Evolutionary conservation across 176 grass and related monocot genomes (phyloP), one percentile per base, ranked within the genome.

Genomic region (Aegilops bicornis): DNA sequence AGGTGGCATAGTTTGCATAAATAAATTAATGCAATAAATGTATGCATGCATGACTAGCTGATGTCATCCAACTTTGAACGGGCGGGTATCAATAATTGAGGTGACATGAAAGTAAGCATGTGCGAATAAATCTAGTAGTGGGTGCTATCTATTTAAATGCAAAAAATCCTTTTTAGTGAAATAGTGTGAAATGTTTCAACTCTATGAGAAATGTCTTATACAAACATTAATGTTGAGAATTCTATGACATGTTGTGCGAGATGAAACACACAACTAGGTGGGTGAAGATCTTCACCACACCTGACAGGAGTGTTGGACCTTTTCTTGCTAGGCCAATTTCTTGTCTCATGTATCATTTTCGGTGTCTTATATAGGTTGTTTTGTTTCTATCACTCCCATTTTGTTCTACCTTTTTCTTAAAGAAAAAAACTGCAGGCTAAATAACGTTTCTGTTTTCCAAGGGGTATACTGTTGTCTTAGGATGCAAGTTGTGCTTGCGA

Each of bases 211-310:
- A 40, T n/a, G 31, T 39, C 42, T 40, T 58, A 76, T 30, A 58
- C 70, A 31, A 31, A 84, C 64, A 3, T 39, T 15, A 19, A 31
- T 90, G 9, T 22, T 87, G 64, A 36, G 68, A 67, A 68, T 83
- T 89, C 25, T 66, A 25, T 66, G 60, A 86, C 25, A 86, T 89
- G 29, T 58, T 93, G 45, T 93, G 84, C 27, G 89, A 91, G 77
- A 78, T 95, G 61, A 89, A 95, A 73, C 84, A 91, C 82, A 93
- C 89, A 62, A 93, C 91, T 52, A 45, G 84, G 86, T 91, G 84
- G 83, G 86, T 95, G 66, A 92, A 95, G 64, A 91, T 95, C 32
- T 95, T 88, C 14, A 95, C 93, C 64, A 89, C 88, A 19, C 88
- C 88, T 64, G 93, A 95, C 52, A 91, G 88, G 81, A 69, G 91